phyloP scores from a whole-genome alignment of 208 protist species.

The Trichomonas vaginalis region DNA sequence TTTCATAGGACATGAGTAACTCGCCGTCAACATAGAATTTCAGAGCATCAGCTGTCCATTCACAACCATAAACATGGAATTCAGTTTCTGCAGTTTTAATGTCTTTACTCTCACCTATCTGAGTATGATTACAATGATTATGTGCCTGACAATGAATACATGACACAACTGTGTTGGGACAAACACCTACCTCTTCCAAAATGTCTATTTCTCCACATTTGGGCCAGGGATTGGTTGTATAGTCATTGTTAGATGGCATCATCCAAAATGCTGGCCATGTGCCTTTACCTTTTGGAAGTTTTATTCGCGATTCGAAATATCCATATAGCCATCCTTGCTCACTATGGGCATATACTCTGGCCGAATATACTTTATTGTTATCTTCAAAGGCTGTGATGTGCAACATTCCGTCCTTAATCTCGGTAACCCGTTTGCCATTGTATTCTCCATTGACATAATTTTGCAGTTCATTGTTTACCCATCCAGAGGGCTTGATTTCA shows the following conservation, averaged over 20 bases:
- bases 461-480: background rate
- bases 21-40: background rate
- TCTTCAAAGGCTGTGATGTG: background rate
- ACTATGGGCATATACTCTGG: background rate
- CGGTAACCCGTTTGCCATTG: background rate
- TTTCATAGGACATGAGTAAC: background rate
- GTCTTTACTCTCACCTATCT: background rate
- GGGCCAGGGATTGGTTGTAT: background rate
- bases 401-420: background rate
- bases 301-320: background rate
- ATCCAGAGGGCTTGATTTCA: background rate
- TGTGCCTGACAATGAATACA: background rate
- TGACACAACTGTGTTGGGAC: background rate
- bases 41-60: background rate
- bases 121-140: background rate
- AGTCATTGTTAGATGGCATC: background rate
- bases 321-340: background rate
- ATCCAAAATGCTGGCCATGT: background rate
- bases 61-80: background rate
- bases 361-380: background rate
- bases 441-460: background rate
- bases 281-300: background rate
- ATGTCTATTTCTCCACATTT: background rate
- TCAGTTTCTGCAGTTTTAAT: background rate
- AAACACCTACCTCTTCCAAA: background rate